A percentile compares a stretch with the other conserved stretches of the same genome.
Conservation (phyloP, 2,329 filamentous ascomycete genomes). For the Epichloe amarillans region DNA sequence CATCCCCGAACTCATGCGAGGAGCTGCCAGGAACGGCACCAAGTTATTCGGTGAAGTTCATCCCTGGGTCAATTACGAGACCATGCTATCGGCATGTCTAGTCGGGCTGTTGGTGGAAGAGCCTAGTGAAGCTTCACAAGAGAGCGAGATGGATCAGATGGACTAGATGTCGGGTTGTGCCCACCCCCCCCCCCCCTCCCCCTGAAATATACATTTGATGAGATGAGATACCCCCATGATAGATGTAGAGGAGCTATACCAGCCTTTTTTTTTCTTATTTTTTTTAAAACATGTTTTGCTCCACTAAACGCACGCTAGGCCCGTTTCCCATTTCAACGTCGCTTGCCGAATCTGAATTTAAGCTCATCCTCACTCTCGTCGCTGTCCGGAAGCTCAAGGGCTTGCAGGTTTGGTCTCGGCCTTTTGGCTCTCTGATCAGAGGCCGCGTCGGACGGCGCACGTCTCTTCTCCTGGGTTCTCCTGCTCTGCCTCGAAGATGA, state of each 20-base stretch:
- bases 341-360: conserved; percentile 41
- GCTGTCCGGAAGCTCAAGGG: conserved; percentile 22
- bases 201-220: not conserved
- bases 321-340: conserved; percentile 20
- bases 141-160: conserved; percentile 45
- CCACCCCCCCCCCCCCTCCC: too few relatives aligned
- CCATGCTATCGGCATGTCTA: conserved; percentile 51
- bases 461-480: conserved; percentile 19
- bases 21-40: conserved; percentile 48
- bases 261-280: not conserved
- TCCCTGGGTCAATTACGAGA: conserved; percentile 61
- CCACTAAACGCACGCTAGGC: not conserved
- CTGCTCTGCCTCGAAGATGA: conserved; percentile 14
- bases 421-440: conserved; percentile 20
- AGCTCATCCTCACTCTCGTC: conserved; percentile 43
- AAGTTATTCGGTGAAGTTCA: conserved; percentile 53
- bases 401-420: conserved; percentile 20
- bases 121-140: conserved; percentile 21
- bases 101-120: conserved; percentile 52
- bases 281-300: too few relatives aligned
- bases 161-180: conserved; percentile 26
- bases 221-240: conserved; percentile 5
- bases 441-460: conserved; percentile 16
- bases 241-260: not conserved
- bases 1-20: conserved; percentile 54